Base-by-base conservation (phyloP, 208 protist species). In the Acanthamoeba comandoni region DNA sequence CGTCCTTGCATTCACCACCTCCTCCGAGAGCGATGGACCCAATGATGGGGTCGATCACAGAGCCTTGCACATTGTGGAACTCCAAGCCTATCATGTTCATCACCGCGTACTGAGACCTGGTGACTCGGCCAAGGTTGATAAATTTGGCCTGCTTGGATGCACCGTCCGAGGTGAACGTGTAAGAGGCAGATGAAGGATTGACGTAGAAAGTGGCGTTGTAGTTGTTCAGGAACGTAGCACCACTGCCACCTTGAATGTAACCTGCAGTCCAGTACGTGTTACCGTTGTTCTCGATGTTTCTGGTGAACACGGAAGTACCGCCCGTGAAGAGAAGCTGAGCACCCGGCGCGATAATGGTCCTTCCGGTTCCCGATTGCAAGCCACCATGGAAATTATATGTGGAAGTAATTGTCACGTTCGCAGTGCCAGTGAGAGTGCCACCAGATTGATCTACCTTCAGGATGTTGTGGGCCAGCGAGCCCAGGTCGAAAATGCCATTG, bases 201-300 rank as follows among this genome's bases (percentile, higher is more conserved):
- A 60, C 77, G 17, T 29, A 17, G 77, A 86, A 86, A 22, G 77
- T 86, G 77, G 77, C 77, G 53, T 86, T 86, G 77, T 86, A 49
- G 57, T 60, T 69, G 77, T 86, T 86, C 29, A 51, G 15, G 55
- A 86, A 62, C 77, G 35, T 7, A 11, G 77, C 77, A 22, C 77
- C 55, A 22, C 35, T 86, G 77, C 8, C 13, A 24, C 35, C 31
- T 31, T 7, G 26, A 19, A 39, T 17, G 77, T 39, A 69, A 35
- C 77, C 77, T 53, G 31, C 52, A 39, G 51, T 43, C 77, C 77
- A 86, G 57, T 86, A 60, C 24, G 57, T 51, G 26, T 69, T 9
- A 60, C 67, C 67, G 77, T 86, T 69, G 53, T 86, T 86, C 19
- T 69, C 53, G 53, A 86, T 49, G 77, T 64, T 12, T 53, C 77